Base-by-base conservation (phyloP, 495 filamentous ascomycete species). In the Xylaria bambusicola region DNA sequence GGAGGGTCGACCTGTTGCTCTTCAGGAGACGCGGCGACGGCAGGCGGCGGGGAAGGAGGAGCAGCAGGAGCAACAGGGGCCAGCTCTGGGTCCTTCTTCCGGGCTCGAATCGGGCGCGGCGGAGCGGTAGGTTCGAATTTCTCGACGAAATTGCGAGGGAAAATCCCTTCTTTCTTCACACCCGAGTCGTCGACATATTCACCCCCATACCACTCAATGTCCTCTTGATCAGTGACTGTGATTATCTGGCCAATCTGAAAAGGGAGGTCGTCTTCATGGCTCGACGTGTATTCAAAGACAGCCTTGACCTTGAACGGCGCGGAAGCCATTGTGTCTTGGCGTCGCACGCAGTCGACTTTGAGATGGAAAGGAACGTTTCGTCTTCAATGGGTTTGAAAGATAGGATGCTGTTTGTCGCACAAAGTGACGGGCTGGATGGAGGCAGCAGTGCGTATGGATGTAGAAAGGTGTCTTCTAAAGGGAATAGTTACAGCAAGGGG, bases 111-210 rank as follows among this genome's bases (percentile, higher is more conserved):
- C 44, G 94, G 94, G 41, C 94, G 86, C 31, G 93, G 91, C 55
- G 94, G 94, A 58, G 92, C 88, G 60, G 87, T 89, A 23, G 95
- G 94, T 63, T 96, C 92, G 71, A 90, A 96, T 70, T 87, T 87
- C 73, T 98, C 93, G 52, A 98, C 95, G 65, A 98, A 98, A 75
- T 98, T 98, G 68, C 86, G 88, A 13, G 94, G 94, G 76, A 98
- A 98, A 56, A 98, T 89, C 33, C 94, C 94, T 69, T 96, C 89
- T 62, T 86, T 82, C 66, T 88, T 92, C 49, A 66, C 72, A 7
- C 92, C 93, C 35, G 73, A 64, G 46, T 81, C 83, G 71, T 96
- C 90, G 56, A 85, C 79, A 68, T 96, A 98, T 74, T 96, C 89
- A 49, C 94, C 94, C 58, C 81, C 84, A 71, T 97, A 98, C 94